Percentiles rank a stretch among this genome's conserved stretches.
These are phyloP conservation scores for Candida gigantensis DNA, from an alignment of 1,139 yeast species.

Conservation along the genomic window DNA sequence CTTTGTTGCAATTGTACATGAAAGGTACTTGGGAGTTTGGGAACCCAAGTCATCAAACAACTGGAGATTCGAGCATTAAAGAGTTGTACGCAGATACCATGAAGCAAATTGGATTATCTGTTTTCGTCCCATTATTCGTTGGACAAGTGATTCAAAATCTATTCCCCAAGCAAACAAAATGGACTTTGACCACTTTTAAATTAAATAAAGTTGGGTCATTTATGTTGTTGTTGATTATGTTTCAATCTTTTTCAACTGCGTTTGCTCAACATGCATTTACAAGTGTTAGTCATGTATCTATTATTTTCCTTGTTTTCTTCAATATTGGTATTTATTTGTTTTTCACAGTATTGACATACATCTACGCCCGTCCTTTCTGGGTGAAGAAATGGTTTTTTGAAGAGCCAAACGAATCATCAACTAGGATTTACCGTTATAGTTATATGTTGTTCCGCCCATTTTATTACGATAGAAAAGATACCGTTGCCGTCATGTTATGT, in stretches of 20 bases:
- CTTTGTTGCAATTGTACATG: slow-evolving; percentile 70
- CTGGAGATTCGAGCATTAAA: slow-evolving; percentile 47
- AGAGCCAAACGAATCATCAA: slow-evolving; percentile 47
- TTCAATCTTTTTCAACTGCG: slow-evolving; percentile 85
- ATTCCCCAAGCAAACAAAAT: slow-evolving; percentile 62
- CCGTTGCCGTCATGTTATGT: slow-evolving; percentile 79
- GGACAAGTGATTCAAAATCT: slow-evolving; percentile 80
- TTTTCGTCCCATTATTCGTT: slow-evolving; percentile 82
- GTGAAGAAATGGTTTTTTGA: slow-evolving; percentile 43
- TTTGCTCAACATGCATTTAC: slow-evolving; percentile 80
- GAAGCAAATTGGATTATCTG: slow-evolving; percentile 83
- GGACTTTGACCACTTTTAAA: slow-evolving; percentile 58
- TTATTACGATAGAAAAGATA: slow-evolving; percentile 67
- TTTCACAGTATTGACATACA: slow-evolving; percentile 64
- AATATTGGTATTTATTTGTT: slow-evolving; percentile 76
- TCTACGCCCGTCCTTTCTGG: slow-evolving; percentile 62
- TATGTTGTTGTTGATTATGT: slow-evolving; percentile 78
- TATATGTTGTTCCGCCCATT: slow-evolving; percentile 59
- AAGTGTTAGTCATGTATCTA: slow-evolving; percentile 64
- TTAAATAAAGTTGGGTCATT: slow-evolving; percentile 74
- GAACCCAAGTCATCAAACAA: slow-evolving; percentile 63
- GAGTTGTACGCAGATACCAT: slow-evolving; percentile 72
- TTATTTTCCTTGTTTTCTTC: slow-evolving; percentile 77
- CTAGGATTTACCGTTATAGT: slow-evolving; percentile 40
- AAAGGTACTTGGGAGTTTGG: slow-evolving; percentile 70